Evolutionary conservation across 352 stramenopile species (phyloP).

Genomic region (Phytophthora boehmeriae): DNA sequence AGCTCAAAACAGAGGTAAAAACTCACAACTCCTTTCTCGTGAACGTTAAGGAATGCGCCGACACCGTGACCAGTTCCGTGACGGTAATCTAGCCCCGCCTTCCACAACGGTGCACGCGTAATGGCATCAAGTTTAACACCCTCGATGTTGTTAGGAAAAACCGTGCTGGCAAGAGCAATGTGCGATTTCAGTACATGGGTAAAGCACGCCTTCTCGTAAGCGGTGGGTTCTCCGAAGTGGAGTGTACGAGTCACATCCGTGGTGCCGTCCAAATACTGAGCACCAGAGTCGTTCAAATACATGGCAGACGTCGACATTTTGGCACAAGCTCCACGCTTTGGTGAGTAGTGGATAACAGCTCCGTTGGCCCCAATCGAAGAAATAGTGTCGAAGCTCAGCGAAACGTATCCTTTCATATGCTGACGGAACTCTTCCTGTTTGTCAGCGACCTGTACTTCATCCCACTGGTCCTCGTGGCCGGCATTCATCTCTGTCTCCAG

Average conservation of each 20-base stretch:
- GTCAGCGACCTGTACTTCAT: slow-evolving; percentile 90
- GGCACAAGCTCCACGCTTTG: slow-evolving; percentile 78
- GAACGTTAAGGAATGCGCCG: slow-evolving; percentile 96
- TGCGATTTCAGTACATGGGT: slow-evolving; percentile 98
- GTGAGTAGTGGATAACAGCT: slow-evolving; percentile 96
- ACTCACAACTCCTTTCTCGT: slow-evolving; percentile 92
- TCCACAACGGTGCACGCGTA: slow-evolving; percentile 95
- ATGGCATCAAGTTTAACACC: slow-evolving; percentile 97
- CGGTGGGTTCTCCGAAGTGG: slow-evolving; percentile 94
- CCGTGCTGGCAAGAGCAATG: slow-evolving; percentile 92
- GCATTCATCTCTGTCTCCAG: slow-evolving; percentile 78
- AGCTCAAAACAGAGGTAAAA: background rate
- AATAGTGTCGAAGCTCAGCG: slow-evolving; percentile 98
- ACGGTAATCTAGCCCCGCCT: slow-evolving; percentile 95
- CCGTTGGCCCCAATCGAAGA: slow-evolving; percentile 96
- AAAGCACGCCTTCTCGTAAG: slow-evolving; percentile 95
- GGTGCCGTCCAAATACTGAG: slow-evolving; percentile 98
- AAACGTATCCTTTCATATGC: slow-evolving; percentile 89
- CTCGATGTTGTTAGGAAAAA: slow-evolving; percentile 92
- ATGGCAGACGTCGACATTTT: slow-evolving; percentile 93
- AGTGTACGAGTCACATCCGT: slow-evolving; percentile 99
- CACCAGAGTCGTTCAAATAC: slow-evolving; percentile 99
- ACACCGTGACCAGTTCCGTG: slow-evolving; percentile 98
- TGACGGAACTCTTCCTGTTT: slow-evolving; percentile 91
- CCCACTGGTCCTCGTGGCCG: slow-evolving; percentile 61